Conservation (phyloP, 2,329 filamentous ascomycete genomes). For the Zasmidium cellare region DNA sequence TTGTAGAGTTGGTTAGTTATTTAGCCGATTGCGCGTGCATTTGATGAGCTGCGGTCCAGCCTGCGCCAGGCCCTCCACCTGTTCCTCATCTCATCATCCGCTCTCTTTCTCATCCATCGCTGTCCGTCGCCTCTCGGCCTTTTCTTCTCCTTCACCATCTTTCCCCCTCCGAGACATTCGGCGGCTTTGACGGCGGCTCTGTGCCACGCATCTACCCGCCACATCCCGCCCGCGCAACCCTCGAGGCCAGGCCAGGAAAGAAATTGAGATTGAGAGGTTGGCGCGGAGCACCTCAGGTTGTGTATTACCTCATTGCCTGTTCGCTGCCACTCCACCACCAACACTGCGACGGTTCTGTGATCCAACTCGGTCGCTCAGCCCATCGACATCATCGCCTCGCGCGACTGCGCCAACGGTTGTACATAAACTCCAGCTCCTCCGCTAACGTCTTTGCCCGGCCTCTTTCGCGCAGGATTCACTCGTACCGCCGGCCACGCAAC, state of each 20-base stretch:
- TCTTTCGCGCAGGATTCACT: too few relatives aligned
- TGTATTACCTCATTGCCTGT: conserved; percentile 9
- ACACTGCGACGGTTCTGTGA: not conserved
- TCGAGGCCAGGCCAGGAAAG: not conserved
- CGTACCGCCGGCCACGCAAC: not conserved
- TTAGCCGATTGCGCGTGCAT: too few relatives aligned
- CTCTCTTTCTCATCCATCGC: not conserved
- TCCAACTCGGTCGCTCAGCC: too few relatives aligned
- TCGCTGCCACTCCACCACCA: not conserved
- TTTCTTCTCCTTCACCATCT: not conserved
- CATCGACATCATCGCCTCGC: not conserved
- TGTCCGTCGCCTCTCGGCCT: not conserved
- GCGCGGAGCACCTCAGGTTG: not conserved
- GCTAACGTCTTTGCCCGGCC: not conserved
- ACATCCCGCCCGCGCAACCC: not conserved
- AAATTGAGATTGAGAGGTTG: not conserved
- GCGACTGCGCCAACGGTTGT: not conserved
- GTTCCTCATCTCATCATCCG: too few relatives aligned
- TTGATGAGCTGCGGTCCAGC: too few relatives aligned
- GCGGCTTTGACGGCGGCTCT: not conserved
- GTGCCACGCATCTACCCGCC: not conserved
- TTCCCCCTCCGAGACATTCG: not conserved
- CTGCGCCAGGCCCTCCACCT: too few relatives aligned
- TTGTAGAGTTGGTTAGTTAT: too few relatives aligned
- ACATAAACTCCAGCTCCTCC: not conserved